Percentiles rank a stretch among this genome's conserved stretches.
Evolutionary conservation across 1,284 basidiomycete genomes (phyloP).

Genomic region (Leucoagaricus sp.): DNA sequence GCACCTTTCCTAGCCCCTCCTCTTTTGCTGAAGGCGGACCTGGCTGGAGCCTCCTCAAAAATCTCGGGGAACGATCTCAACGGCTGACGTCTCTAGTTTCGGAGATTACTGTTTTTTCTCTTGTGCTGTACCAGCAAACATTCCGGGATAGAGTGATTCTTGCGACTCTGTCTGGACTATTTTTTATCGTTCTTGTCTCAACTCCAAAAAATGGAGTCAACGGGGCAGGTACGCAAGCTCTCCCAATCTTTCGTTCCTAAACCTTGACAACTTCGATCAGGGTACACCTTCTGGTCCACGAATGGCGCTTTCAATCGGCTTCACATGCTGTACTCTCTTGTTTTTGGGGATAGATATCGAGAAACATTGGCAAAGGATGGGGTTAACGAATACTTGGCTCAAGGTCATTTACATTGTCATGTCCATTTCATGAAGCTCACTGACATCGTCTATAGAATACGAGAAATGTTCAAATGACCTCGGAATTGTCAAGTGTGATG

Average conservation of each 20-base stretch:
- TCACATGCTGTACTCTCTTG: constrained; percentile 36
- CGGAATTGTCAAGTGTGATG: constrained; percentile 32
- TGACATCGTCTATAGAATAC: constrained; percentile 32
- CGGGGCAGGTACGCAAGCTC: constrained; percentile 33
- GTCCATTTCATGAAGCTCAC: neutral
- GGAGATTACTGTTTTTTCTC: constrained; percentile 29
- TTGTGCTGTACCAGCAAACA: constrained; percentile 24
- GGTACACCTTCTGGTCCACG: constrained; percentile 43
- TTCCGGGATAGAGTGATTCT: constrained; percentile 30
- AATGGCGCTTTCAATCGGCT: constrained; percentile 38
- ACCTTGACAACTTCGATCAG: constrained; percentile 23
- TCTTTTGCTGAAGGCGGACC: constrained; percentile 35
- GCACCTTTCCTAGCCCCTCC: constrained; percentile 24
- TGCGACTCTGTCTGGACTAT: constrained; percentile 24
- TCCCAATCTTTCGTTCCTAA: too few relatives aligned
- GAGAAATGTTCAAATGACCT: constrained; percentile 30
- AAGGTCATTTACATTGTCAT: constrained; percentile 27
- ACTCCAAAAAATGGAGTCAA: constrained; percentile 34
- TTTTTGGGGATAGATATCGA: constrained; percentile 36
- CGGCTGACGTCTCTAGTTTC: constrained; percentile 27
- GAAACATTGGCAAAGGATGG: constrained; percentile 40
- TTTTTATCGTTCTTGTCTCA: constrained; percentile 28
- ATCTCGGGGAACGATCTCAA: constrained; percentile 24
- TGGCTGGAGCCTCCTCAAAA: constrained; percentile 32
- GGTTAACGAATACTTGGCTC: constrained; percentile 25